Evolutionary conservation across 225 moss, liverwort and hornwort genomes (phyloP).

Genomic region (Polytrichum formosum): DNA sequence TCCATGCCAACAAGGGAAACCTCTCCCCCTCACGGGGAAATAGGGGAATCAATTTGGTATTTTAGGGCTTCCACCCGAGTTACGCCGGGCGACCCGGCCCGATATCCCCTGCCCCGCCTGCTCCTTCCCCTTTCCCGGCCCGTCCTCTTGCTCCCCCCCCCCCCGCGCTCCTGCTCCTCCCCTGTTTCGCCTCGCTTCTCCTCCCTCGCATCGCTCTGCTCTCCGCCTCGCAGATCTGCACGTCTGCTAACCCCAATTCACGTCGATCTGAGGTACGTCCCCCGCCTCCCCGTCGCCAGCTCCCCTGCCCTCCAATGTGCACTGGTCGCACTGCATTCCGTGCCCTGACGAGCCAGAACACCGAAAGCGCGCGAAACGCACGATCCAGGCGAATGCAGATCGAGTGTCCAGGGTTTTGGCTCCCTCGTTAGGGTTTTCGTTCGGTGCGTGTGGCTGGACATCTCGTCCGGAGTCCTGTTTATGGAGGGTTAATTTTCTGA

Average conservation of each 20-base stretch:
- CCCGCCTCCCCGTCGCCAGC: not conserved
- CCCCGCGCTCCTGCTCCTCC: not conserved
- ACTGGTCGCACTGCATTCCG: not conserved
- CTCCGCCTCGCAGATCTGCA: not conserved
- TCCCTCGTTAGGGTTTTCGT: not conserved
- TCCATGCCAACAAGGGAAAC: too few relatives aligned
- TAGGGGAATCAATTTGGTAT: too few relatives aligned
- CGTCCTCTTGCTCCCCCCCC: not conserved
- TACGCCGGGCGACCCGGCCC: conserved; percentile 6
- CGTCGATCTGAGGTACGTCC: not conserved
- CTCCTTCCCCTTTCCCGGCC: not conserved
- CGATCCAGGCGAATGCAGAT: not conserved
- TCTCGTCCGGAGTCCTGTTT: too few relatives aligned
- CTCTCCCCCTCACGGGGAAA: too few relatives aligned
- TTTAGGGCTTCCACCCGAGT: not conserved
- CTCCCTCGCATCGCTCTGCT: not conserved
- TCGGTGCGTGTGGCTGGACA: too few relatives aligned
- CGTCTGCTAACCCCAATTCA: not conserved
- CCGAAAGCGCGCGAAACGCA: not conserved
- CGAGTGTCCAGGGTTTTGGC: not conserved
- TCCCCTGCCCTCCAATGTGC: not conserved
- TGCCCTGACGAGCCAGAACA: not conserved
- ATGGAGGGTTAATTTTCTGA: too few relatives aligned
- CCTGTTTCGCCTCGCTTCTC: not conserved
- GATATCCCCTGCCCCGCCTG: not conserved